Percentiles rank a stretch among this genome's conserved stretches.
These are phyloP conservation scores for Lentinus tigrinus DNA, from an alignment of 768 basidiomycete genomes.

Conservation along the genomic window DNA sequence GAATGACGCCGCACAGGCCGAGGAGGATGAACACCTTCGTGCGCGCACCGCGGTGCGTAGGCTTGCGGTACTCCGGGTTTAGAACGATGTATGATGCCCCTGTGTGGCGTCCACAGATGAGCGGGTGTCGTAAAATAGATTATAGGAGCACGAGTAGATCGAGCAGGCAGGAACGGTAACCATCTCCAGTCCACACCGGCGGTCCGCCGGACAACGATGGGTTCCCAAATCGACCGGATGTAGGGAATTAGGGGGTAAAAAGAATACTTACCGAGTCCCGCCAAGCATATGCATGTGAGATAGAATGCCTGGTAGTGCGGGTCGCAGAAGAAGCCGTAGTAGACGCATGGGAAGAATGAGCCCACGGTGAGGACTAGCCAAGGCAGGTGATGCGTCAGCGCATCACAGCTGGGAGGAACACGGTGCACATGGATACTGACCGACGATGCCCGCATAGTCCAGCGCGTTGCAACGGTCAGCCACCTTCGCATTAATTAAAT, in stretches of 20 bases:
- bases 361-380: constrained; percentile 64
- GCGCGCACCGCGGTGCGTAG: constrained; percentile 72
- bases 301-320: constrained; percentile 53
- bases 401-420: neutral
- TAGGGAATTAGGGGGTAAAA: constrained; percentile 22
- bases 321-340: constrained; percentile 77
- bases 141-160: neutral
- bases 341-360: constrained; percentile 74
- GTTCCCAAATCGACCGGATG: neutral
- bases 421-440: constrained; percentile 30
- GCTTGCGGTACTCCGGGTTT: constrained; percentile 73
- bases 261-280: constrained; percentile 55
- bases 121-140: neutral
- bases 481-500: constrained; percentile 41
- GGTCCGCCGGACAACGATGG: neutral
- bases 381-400: neutral
- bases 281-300: constrained; percentile 46
- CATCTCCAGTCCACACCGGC: neutral
- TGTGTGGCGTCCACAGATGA: constrained; percentile 25
- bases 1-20: constrained; percentile 68
- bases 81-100: constrained; percentile 76
- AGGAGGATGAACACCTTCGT: constrained; percentile 78
- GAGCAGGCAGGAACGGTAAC: neutral
- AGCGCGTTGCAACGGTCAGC: constrained; percentile 58
- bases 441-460: constrained; percentile 81